Base-by-base conservation (phyloP, 306 rosid genomes). In the Geum urbanum region DNA sequence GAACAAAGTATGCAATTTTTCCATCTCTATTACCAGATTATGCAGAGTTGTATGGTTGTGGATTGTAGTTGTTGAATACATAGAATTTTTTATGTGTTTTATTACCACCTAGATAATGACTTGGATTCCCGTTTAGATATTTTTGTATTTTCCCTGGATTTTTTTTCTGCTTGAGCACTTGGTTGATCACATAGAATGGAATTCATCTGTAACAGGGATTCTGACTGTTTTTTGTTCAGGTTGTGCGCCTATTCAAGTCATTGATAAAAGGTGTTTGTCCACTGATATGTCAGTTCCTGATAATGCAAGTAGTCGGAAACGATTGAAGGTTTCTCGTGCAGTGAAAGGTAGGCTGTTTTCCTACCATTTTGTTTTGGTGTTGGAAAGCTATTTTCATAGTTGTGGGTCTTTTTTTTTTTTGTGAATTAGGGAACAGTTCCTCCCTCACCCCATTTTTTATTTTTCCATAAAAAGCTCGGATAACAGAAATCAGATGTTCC, bases 281-380 rank as follows among this genome's bases (percentile, higher is more conserved):
- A 51, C 71, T 63, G 78, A 80, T 61, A 78, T 59, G 44, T 72
- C 80, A 44, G 73, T 83, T 51, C 46, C 79, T 77, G 84, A 83
- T 81, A 77, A 74, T 52, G 72, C 69, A 53, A 54, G 75, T 79
- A 70, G 83, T 69, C 57, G 2, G 43, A 83, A 85, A 86, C 81
- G 60, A 62, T 69, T 70, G 61, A 88, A 82, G 75, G 59, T 76
- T 78, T 79, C 87, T 7, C 59, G 3, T 57, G 63, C 61, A 45
- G 81, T 77, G 71, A 84, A 79, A 71, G 79, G 91, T 89, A 85
- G 69, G 82, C 65, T 24, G 63, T 16, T 78, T 78, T 7, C 44
- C 9, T 27, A 18, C 6, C 46, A 53, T 60, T 46, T 46, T 62
- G 27, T 39, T 82, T 65, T 56, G 70, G 66, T 66, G 58, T 58